These are phyloP conservation scores for Penicillium sp. DNA, from an alignment of 2,329 filamentous ascomycete genomes.

Conservation along the genomic window DNA sequence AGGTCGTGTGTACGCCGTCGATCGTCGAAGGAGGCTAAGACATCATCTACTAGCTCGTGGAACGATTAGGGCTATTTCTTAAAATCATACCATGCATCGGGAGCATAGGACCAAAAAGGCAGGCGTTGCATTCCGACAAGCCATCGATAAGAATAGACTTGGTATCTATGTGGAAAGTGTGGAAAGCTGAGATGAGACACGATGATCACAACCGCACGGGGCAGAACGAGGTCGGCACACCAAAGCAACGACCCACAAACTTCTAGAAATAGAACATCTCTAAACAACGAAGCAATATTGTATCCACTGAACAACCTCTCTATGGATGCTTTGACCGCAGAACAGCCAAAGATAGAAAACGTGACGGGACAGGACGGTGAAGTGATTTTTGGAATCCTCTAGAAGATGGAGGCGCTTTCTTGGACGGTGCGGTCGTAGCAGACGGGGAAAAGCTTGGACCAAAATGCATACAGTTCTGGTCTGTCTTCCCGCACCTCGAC, in stretches of 20 bases:
- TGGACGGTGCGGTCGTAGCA: conserved; percentile 32
- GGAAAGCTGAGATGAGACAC: conserved; percentile 4
- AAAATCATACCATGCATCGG: neutral
- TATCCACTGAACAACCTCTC: neutral
- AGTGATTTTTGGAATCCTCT: neutral
- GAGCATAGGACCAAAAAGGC: neutral
- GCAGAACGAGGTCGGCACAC: neutral
- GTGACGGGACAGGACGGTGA: neutral
- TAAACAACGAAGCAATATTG: neutral
- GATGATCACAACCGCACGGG: neutral
- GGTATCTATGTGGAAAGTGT: neutral
- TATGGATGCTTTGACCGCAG: neutral
- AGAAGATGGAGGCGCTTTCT: conserved; percentile 26
- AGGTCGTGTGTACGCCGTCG: neutral
- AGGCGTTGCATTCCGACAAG: neutral
- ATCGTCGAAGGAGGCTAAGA: neutral
- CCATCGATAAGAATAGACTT: neutral
- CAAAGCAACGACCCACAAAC: neutral
- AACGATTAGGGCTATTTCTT: neutral
- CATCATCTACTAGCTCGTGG: neutral
- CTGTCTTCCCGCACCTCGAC: conserved; percentile 22
- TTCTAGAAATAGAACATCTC: neutral
- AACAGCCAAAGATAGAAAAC: neutral
- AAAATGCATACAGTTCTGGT: conserved; percentile 27
- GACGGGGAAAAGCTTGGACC: conserved; percentile 32